Evolutionary conservation across 495 filamentous ascomycete species (phyloP), one percentile per base, ranked within the genome.

Genomic region (Podospora fimiseda): DNA sequence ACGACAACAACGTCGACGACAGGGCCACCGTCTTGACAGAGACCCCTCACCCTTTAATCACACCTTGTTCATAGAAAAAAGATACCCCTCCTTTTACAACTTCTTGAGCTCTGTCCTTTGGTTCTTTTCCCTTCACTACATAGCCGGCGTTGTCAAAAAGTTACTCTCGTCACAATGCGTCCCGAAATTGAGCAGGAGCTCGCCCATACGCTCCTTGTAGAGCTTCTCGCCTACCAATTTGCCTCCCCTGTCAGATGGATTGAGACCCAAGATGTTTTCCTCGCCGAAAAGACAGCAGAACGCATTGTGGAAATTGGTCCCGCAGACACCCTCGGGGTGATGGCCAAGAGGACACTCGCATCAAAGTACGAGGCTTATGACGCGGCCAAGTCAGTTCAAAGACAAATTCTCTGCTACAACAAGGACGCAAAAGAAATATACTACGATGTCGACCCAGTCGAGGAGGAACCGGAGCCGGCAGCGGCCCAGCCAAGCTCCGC

Each of bases 401-500:
- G 93, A 59, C 91, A 97, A 71, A 97, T 99, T 70, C 82, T 97
- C 38, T 97, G 93, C 77, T 99, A 97, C 78, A 96, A 94, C 72
- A 99, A 99, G 70, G 93, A 99, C 66, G 89, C 90, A 9, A 96
- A 96, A 68, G 93, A 97, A 67, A 99, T 99, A 58, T 99, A 99
- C 75, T 99, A 99, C 69, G 91, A 95, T 68, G 89, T 95, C 37
- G 93, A 98, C 64, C 94, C 94, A 1, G 79, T 93, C 11, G 90
- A 95, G 62, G 93, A 98, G 40, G 91, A 96, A 71, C 79, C 84
- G 19, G 85, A 83, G 57, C 66, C 84, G 23, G 59, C 78, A 18
- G 63, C 76, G 19, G 70, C 77, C 49, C 62, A 74, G 22, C 61
- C 79, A 11, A 72, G 70, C 51, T 60, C 68, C 22, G 67, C 72